Evolutionary conservation across 192 early-diverging fungal genomes (phyloP).

Genomic region (Mycoemilia scoparia): DNA sequence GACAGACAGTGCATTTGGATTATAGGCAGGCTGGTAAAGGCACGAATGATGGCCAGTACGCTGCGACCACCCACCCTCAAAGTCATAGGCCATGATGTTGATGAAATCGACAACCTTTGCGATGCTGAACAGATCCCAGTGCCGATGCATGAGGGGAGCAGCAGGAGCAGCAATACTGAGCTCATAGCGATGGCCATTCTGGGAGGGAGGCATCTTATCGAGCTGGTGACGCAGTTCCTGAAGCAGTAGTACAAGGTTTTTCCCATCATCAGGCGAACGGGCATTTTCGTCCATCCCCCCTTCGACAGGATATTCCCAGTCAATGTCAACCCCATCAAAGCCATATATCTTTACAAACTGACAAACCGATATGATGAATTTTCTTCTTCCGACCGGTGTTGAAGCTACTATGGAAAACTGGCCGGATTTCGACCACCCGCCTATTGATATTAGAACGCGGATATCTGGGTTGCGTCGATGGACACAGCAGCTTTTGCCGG

Average conservation of each 20-base stretch:
- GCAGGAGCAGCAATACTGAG: slow-evolving; percentile 52
- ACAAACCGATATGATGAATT: slow-evolving; percentile 37
- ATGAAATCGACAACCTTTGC: slow-evolving; percentile 51
- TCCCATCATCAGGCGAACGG: slow-evolving; percentile 47
- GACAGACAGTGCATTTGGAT: slow-evolving; percentile 38
- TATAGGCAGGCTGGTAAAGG: slow-evolving; percentile 41
- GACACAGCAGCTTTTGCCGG: slow-evolving; percentile 28
- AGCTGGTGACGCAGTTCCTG: slow-evolving; percentile 47
- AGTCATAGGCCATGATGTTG: slow-evolving; percentile 89
- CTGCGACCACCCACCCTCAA: slow-evolving; percentile 42
- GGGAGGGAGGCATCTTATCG: slow-evolving; percentile 22
- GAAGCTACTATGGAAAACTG: slow-evolving; percentile 48
- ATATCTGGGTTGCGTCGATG: slow-evolving; percentile 40
- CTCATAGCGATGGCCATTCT: slow-evolving; percentile 35
- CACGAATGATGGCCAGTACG: slow-evolving; percentile 75
- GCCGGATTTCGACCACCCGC: slow-evolving; percentile 59
- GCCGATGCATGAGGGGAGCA: slow-evolving; percentile 39
- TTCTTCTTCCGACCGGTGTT: slow-evolving; percentile 22
- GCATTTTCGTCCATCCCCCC: slow-evolving; percentile 39
- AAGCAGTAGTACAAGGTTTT: slow-evolving; percentile 62
- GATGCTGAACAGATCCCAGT: slow-evolving; percentile 40
- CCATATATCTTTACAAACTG: slow-evolving; percentile 22
- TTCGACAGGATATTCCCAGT: slow-evolving; percentile 66
- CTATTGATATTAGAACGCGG: slow-evolving; percentile 52
- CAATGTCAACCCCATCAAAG: slow-evolving; percentile 43